A percentile compares a stretch with the other conserved stretches of the same genome.
Evolutionary conservation across 176 grass and related monocot species (phyloP).

Genomic region (Oryza glaberrima): DNA sequence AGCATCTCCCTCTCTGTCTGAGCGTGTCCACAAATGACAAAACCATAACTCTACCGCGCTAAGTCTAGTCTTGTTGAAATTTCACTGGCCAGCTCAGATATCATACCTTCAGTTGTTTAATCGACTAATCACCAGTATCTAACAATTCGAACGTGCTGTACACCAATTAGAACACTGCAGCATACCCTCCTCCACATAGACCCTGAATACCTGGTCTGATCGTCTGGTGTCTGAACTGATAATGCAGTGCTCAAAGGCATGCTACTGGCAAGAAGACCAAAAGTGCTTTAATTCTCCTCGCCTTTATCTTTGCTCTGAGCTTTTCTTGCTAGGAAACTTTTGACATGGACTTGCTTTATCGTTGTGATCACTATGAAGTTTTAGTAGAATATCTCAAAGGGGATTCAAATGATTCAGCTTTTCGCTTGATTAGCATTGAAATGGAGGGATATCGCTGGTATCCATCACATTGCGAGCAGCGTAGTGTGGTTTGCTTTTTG

Average conservation of each 20-base stretch:
- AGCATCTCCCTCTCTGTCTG: no score
- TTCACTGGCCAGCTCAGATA: not conserved
- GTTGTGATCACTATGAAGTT: slow-evolving; percentile 14
- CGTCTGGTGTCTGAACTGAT: not conserved
- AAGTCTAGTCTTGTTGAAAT: no score
- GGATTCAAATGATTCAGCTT: slow-evolving; percentile 59
- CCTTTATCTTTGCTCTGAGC: slow-evolving; percentile 41
- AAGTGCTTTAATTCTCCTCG: slow-evolving; percentile 48
- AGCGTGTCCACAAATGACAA: no score
- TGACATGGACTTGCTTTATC: slow-evolving; percentile 42
- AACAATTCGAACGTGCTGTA: not conserved
- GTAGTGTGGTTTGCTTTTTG: slow-evolving; percentile 44
- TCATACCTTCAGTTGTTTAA: not conserved
- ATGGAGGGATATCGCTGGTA: slow-evolving; percentile 37
- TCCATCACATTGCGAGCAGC: not conserved
- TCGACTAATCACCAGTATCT: not conserved
- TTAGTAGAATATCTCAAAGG: slow-evolving; percentile 41
- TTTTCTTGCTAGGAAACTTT: slow-evolving; percentile 32
- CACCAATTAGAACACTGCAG: not conserved
- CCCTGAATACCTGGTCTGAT: not conserved
- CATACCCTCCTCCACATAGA: not conserved
- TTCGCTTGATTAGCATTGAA: not conserved
- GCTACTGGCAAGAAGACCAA: slow-evolving; percentile 13
- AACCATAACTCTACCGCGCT: no score
- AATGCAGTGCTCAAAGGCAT: slow-evolving; percentile 21